Evolutionary conservation across 192 early-diverging fungal genomes (phyloP), one percentile per base, ranked within the genome.

Genomic region (Coemansia sp.): DNA sequence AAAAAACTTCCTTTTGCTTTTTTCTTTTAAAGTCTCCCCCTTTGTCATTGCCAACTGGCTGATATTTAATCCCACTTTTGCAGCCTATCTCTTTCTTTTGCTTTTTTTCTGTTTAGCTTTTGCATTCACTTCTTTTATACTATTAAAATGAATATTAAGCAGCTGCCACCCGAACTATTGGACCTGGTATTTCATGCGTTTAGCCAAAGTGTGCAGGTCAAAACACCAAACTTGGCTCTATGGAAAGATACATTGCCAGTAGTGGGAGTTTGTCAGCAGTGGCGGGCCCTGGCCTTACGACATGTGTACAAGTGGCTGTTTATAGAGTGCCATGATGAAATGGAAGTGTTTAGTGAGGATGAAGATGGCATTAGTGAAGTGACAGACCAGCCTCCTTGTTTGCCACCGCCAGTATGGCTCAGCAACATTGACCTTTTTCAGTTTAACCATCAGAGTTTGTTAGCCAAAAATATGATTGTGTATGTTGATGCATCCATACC

Each of bases 71-170:
- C n/a, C n/a, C n/a, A n/a, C n/a, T n/a, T n/a, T n/a, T n/a, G n/a
- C n/a, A n/a, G n/a, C n/a, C n/a, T n/a, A n/a, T n/a, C n/a, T n/a
- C n/a, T n/a, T n/a, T n/a, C n/a, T n/a, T n/a, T n/a, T n/a, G n/a
- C n/a, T n/a, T n/a, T n/a, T n/a, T n/a, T n/a, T n/a, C n/a, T n/a
- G n/a, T n/a, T n/a, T n/a, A n/a, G n/a, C n/a, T n/a, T n/a, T n/a
- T n/a, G n/a, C n/a, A n/a, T n/a, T n/a, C 10, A 42, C 2, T 46
- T 11, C 45, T 11, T n/a, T n/a, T 4, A 57, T n/a, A 5, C n/a
- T n/a, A n/a, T n/a, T n/a, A n/a, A n/a, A n/a, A 57, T 57, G 56
- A 14, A 57, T n/a, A 57, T 57, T 27, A 21, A n/a, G 1, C n/a
- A n/a, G 1, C 24, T 57, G 10, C 56, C 56, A 9, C 4, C 38